A percentile compares a stretch with the other conserved stretches of the same genome.
phyloP scores from a whole-genome alignment of 352 stramenopile species.

The Pythium biforme region DNA sequence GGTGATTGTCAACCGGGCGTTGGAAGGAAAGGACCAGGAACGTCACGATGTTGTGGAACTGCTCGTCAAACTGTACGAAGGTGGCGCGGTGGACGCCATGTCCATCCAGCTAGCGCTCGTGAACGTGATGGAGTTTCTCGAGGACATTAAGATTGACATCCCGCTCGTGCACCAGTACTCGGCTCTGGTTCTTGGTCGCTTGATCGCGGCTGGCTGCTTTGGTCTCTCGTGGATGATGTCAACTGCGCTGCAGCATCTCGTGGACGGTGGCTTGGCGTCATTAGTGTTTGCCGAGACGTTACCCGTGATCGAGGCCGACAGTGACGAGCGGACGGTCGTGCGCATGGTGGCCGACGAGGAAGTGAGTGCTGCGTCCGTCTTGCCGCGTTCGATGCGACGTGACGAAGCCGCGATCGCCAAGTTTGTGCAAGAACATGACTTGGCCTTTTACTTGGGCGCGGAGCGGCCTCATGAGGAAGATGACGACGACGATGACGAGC shows the following conservation, averaged over 20 bases:
- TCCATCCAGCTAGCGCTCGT: constrained; percentile 70
- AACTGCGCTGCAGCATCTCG: constrained; percentile 43
- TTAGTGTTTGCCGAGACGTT: constrained; percentile 74
- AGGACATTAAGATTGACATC: constrained; percentile 86
- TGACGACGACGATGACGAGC: constrained; percentile 47
- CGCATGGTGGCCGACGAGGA: constrained; percentile 84
- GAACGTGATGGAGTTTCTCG: constrained; percentile 78
- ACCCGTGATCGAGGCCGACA: constrained; percentile 71
- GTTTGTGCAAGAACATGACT: constrained; percentile 64
- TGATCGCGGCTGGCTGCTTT: constrained; percentile 81
- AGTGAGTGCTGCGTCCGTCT: constrained; percentile 47
- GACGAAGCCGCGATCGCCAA: constrained; percentile 47
- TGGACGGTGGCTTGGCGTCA: constrained; percentile 65
- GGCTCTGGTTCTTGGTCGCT: constrained; percentile 63
- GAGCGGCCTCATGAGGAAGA: constrained; percentile 23
- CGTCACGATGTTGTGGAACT: constrained; percentile 71
- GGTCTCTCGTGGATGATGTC: constrained; percentile 80
- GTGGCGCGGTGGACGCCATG: constrained; percentile 57
- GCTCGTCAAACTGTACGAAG: constrained; percentile 74
- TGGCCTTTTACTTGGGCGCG: constrained; percentile 62
- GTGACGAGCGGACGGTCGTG: constrained; percentile 55
- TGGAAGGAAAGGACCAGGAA: constrained; percentile 76
- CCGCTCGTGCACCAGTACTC: constrained; percentile 81
- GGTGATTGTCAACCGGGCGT: constrained; percentile 59
- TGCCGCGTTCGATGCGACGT: constrained; percentile 38